Evolutionary conservation across 2,329 filamentous ascomycete genomes (phyloP).

Genomic region (Beauveria australis): DNA sequence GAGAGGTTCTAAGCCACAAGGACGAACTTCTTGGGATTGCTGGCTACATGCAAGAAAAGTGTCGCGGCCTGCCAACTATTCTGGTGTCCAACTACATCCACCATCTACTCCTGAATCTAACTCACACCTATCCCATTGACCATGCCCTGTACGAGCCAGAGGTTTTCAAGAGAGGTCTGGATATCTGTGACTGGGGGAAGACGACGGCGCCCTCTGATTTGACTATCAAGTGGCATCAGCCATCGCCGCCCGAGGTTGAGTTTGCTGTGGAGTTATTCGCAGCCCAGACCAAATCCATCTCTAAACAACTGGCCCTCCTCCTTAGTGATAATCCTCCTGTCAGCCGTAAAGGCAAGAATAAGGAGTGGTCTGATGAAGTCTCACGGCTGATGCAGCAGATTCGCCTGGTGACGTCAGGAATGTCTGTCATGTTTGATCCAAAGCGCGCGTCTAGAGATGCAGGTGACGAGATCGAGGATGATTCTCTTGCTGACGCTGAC

Average conservation of each 20-base stretch:
- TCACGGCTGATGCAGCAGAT: conserved; percentile 82
- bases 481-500: conserved; percentile 49
- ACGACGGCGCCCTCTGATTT: conserved; percentile 66
- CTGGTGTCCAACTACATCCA: conserved; percentile 98
- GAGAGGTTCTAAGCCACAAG: conserved; percentile 81
- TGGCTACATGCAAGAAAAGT: conserved; percentile 92
- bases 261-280: conserved; percentile 89
- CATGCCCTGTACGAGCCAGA: conserved; percentile 80
- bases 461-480: conserved; percentile 33
- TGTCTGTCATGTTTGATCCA: conserved; percentile 83
- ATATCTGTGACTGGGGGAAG: conserved; percentile 76
- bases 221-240: conserved; percentile 85
- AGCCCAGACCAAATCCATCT: conserved; percentile 69
- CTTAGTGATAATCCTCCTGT: conserved; percentile 74
- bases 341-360: conserved; percentile 88
- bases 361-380: conserved; percentile 97
- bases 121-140: conserved; percentile 88
- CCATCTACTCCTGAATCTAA: conserved; percentile 88
- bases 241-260: conserved; percentile 67
- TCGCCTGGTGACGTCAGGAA: conserved; percentile 80
- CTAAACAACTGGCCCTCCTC: conserved; percentile 67
- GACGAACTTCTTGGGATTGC: conserved; percentile 85
- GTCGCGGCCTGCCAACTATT: conserved; percentile 85
- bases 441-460: conserved; percentile 54
- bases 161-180: conserved; percentile 61